Conservation (phyloP, 768 basidiomycete genomes). For the Termitomyces sp. region DNA sequence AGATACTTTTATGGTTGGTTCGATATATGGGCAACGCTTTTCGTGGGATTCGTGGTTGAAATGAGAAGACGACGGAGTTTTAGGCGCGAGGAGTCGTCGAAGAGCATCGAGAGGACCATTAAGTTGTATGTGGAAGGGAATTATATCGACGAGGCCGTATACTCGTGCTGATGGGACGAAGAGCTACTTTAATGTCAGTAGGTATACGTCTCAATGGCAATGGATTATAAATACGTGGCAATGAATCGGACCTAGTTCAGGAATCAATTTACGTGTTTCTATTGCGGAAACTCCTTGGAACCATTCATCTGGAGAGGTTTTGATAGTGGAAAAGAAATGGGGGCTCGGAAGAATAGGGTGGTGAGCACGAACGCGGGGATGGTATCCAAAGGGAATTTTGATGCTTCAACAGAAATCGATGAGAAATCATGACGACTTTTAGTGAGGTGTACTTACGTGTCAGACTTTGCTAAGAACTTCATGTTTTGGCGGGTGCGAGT, state of each 20-base stretch:
- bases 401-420: conserved; percentile 26
- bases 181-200: background rate
- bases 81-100: conserved; percentile 35
- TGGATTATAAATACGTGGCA: conserved; percentile 39
- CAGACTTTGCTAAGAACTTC: conserved; percentile 38
- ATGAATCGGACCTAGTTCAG: conserved; percentile 32
- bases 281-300: conserved; percentile 41
- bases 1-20: conserved; percentile 37
- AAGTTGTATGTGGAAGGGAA: conserved; percentile 65
- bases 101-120: conserved; percentile 42
- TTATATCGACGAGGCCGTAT: conserved; percentile 49
- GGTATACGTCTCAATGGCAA: background rate
- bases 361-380: conserved; percentile 48
- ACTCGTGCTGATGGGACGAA: conserved; percentile 54
- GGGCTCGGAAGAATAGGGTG: conserved; percentile 43
- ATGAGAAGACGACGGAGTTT: conserved; percentile 14
- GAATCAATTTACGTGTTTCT: conserved; percentile 24
- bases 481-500: conserved; percentile 32
- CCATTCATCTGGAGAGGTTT: conserved; percentile 65
- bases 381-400: conserved; percentile 43
- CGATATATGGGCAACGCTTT: conserved; percentile 5
- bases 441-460: conserved; percentile 31
- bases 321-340: conserved; percentile 52
- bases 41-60: conserved; percentile 3
- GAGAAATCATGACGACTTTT: background rate